Evolutionary conservation across 495 filamentous ascomycete species (phyloP).

Genomic region (Penicillium atrosanguineum): DNA sequence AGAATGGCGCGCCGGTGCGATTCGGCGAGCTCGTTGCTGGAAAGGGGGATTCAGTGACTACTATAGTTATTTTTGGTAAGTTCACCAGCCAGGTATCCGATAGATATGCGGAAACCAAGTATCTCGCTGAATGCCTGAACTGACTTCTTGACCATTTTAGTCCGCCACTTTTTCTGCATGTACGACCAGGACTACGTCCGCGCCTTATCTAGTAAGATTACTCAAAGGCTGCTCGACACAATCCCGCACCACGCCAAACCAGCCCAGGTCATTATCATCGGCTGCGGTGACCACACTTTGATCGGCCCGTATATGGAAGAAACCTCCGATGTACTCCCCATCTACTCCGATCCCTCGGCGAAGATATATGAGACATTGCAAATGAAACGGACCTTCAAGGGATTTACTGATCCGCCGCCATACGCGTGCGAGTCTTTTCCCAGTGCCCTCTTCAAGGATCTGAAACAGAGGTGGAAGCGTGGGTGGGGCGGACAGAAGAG

Average conservation of each 20-base stretch:
- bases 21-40: conserved; percentile 26
- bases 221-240: conserved; percentile 15
- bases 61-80: conserved; percentile 21
- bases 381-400: conserved; percentile 17
- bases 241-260: conserved; percentile 15
- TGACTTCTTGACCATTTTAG: conserved; percentile 1
- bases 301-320: conserved; percentile 24
- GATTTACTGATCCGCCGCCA: conserved; percentile 18
- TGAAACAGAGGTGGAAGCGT: conserved; percentile 18
- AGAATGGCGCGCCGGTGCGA: conserved; percentile 13
- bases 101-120: neutral
- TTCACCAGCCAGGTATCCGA: neutral
- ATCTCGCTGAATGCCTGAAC: neutral
- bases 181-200: conserved; percentile 30
- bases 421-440: conserved; percentile 14
- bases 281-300: conserved; percentile 20
- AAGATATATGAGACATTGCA: conserved; percentile 21
- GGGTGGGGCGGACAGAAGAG: conserved; percentile 13
- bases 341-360: conserved; percentile 22
- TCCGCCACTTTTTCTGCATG: conserved; percentile 29
- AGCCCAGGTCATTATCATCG: conserved; percentile 28
- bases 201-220: conserved; percentile 15
- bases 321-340: conserved; percentile 16
- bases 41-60: conserved; percentile 23
- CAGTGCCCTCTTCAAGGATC: conserved; percentile 2